Conservation (phyloP, 805 yeast species). For the Kluyveromyces lactis region DNA sequence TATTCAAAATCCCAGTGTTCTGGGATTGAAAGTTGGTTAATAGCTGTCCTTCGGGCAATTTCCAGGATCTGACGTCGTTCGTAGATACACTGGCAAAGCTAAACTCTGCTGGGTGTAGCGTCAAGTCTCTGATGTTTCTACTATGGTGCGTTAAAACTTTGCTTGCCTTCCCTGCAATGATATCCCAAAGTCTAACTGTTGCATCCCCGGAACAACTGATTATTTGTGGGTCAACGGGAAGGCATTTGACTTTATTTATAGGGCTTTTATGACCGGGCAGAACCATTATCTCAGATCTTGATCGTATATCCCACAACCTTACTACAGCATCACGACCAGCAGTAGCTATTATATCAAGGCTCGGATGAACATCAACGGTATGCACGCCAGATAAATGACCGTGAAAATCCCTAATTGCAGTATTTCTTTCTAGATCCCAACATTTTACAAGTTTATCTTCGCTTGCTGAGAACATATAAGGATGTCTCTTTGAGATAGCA, state of each 20-base stretch:
- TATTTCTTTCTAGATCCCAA: constrained; percentile 90
- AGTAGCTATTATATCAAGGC: constrained; percentile 68
- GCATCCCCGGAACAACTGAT: constrained; percentile 77
- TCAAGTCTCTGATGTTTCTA: constrained; percentile 69
- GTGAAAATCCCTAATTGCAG: constrained; percentile 76
- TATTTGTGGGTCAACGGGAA: constrained; percentile 76
- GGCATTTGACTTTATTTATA: constrained; percentile 58
- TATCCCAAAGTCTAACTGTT: constrained; percentile 85
- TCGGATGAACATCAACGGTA: constrained; percentile 79
- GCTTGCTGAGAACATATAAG: constrained; percentile 84
- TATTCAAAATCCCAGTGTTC: constrained; percentile 47
- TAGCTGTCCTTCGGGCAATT: constrained; percentile 66
- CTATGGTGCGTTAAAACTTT: constrained; percentile 77
- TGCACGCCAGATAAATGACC: constrained; percentile 92
- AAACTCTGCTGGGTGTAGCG: constrained; percentile 57
- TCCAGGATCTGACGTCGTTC: constrained; percentile 78
- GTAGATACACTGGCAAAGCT: constrained; percentile 77
- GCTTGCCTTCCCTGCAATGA: constrained; percentile 61
- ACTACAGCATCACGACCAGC: constrained; percentile 87
- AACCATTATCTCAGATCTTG: constrained; percentile 65
- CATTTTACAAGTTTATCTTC: constrained; percentile 91
- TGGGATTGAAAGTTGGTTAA: constrained; percentile 44
- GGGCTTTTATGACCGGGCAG: constrained; percentile 76
- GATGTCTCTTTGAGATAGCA: constrained; percentile 64
- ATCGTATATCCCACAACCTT: constrained; percentile 89